Base-by-base conservation (phyloP, 345 rosid genomes). In the Ceriops zippeliana region DNA sequence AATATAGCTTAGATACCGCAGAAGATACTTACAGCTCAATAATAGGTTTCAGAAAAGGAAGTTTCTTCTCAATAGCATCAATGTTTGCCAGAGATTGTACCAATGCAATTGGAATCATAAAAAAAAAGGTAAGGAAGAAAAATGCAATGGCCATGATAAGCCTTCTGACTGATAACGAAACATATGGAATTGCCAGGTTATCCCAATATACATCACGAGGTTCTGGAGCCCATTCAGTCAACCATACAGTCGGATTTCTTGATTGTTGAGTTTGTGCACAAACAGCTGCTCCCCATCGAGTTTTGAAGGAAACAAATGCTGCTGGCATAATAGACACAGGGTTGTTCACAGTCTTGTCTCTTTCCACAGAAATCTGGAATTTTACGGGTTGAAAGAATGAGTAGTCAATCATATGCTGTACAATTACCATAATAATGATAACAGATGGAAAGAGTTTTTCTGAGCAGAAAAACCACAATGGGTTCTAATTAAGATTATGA, bases 211-310 rank as follows among this genome's bases (percentile, higher is more conserved):
- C 70, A 63, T 91, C 98, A 19, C 96, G 87, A 0, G 98, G 96
- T 76, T 93, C 97, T 2, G 97, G 96, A 16, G 97, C 97, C 97
- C 97, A 93, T 31, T 89, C 95, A 19, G 98, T 93, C 63, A 93
- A 72, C 98, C 98, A 93, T 19, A 79, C 62, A 35, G 97, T 86
- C 0, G 98, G 98, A 69, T 91, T 89, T 76, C 91, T 83, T 38
- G 93, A 72, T 75, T 89, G 98, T 75, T 91, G 98, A 70, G 98
- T 91, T 73, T 91, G 96, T 66, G 97, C 88, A 77, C 98, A 88
- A 67, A 91, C 95, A 19, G 90, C 96, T 26, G 97, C 97, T 0
- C 86, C 98, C 97, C 97, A 91, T 70, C 96, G 85, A 68, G 89
- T 83, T 82, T 87, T 87, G 76, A 91, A 93, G 2, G 97, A 93